phyloP scores from a whole-genome alignment of 768 basidiomycete species.

The Pleurotus pulmonarius region DNA sequence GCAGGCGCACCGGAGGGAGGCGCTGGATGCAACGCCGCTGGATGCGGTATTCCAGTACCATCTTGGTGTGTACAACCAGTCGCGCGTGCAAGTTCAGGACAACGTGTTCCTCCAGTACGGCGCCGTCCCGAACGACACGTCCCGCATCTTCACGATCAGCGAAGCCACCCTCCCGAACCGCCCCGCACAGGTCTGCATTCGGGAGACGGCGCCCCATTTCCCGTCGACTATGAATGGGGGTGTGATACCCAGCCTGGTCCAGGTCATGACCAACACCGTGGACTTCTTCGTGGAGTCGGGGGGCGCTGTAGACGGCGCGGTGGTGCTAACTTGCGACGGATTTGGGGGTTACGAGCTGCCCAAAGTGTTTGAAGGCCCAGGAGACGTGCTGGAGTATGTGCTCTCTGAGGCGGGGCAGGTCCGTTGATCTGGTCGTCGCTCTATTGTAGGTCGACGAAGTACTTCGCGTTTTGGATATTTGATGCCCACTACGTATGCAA shows the following conservation, averaged over 20 bases:
- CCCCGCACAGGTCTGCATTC: constrained; percentile 12
- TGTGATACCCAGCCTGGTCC: constrained; percentile 3
- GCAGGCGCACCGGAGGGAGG: not conserved
- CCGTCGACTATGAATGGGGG: constrained; percentile 12
- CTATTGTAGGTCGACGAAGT: too few relatives aligned
- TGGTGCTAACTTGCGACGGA: constrained; percentile 10
- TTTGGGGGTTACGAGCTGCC: constrained; percentile 8
- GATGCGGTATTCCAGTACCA: constrained; percentile 14
- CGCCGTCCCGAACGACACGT: constrained; percentile 9
- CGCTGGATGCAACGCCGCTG: constrained; percentile 6
- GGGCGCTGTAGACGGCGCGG: not conserved
- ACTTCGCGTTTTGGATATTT: too few relatives aligned
- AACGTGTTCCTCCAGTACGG: constrained; percentile 16
- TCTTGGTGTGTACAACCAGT: constrained; percentile 13
- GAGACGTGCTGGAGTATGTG: constrained; percentile 7
- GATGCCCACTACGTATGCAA: too few relatives aligned
- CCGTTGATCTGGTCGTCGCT: too few relatives aligned
- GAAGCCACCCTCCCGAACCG: constrained; percentile 11
- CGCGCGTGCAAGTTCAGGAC: constrained; percentile 12
- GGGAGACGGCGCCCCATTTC: constrained; percentile 6
- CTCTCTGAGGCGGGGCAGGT: constrained; percentile 5
- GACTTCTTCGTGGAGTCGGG: constrained; percentile 9
- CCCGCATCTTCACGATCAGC: constrained; percentile 12
- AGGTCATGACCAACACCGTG: constrained; percentile 6
- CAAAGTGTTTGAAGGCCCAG: constrained; percentile 7